Evolutionary conservation across 2,329 filamentous ascomycete genomes (phyloP).

Genomic region (Sphaerulina vaccinii): DNA sequence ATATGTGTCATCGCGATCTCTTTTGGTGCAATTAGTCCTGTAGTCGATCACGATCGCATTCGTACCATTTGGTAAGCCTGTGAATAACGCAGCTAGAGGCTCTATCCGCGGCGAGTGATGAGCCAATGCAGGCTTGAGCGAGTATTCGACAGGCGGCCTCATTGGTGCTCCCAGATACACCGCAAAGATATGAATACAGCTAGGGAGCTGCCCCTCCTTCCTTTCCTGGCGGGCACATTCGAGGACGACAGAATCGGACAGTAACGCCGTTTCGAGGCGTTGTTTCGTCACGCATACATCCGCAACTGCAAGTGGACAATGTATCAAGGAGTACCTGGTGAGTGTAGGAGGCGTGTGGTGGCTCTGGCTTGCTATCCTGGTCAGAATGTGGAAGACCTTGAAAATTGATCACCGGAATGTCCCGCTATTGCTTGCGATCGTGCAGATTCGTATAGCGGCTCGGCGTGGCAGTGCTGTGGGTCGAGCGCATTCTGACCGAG

Average conservation of each 20-base stretch:
- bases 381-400: constrained; percentile 7
- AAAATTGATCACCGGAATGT: constrained; percentile 15
- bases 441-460: constrained; percentile 12
- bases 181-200: background rate
- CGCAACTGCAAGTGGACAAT: no score
- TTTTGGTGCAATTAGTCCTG: no score
- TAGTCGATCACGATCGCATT: background rate
- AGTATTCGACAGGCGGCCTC: background rate
- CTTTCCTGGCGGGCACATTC: background rate
- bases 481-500: constrained; percentile 12
- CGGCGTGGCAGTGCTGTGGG: constrained; percentile 9
- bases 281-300: constrained; percentile 1
- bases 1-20: no score
- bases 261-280: background rate
- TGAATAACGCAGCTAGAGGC: background rate
- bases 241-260: background rate
- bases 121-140: constrained; percentile 3
- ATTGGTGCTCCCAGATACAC: background rate
- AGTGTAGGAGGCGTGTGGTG: constrained; percentile 9
- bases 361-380: constrained; percentile 16
- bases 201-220: constrained; percentile 2
- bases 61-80: background rate
- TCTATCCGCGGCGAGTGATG: background rate
- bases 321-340: background rate
- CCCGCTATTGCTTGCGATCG: constrained; percentile 16